Evolutionary conservation across 129 eudicot species (phyloP).

Genomic region (Glebionis coronaria): DNA sequence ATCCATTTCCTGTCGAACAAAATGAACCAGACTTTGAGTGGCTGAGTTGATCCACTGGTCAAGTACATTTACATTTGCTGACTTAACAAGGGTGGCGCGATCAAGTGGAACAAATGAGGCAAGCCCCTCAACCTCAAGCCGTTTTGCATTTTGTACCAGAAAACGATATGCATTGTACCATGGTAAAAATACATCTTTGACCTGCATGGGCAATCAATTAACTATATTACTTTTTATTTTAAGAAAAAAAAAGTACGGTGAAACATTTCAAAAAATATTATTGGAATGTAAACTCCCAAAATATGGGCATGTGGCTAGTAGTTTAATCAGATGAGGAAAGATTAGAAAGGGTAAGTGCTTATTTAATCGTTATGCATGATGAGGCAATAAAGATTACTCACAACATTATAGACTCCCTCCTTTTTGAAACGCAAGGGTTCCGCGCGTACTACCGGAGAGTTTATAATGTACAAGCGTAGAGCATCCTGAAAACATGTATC

Average conservation of each 20-base stretch:
- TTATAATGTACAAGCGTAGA: constrained; percentile 70
- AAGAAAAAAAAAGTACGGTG: too few relatives aligned
- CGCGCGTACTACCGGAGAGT: constrained; percentile 94
- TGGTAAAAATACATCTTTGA: constrained; percentile 82
- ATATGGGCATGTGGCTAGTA: too few relatives aligned
- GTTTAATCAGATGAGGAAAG: too few relatives aligned
- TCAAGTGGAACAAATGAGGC: constrained; percentile 59
- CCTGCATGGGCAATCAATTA: constrained; percentile 33
- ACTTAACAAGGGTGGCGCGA: constrained; percentile 46
- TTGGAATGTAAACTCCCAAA: too few relatives aligned
- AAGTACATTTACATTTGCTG: constrained; percentile 78
- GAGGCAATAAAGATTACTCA: constrained; percentile 31
- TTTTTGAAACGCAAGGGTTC: constrained; percentile 84
- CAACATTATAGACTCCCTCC: constrained; percentile 86
- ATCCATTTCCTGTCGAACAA: too few relatives aligned
- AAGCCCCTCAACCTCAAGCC: constrained; percentile 80
- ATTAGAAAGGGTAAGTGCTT: too few relatives aligned
- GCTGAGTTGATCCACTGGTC: constrained; percentile 94
- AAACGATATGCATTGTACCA: constrained; percentile 97
- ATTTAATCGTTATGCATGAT: too few relatives aligned
- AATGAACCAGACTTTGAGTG: constrained; percentile 36
- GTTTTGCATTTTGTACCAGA: constrained; percentile 77
- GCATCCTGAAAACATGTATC: constrained; percentile 51
- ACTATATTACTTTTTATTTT: too few relatives aligned
- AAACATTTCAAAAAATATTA: too few relatives aligned